Base-by-base conservation (phyloP, 2,329 filamentous ascomycete species). In the Scolecobasidium constrictum region DNA sequence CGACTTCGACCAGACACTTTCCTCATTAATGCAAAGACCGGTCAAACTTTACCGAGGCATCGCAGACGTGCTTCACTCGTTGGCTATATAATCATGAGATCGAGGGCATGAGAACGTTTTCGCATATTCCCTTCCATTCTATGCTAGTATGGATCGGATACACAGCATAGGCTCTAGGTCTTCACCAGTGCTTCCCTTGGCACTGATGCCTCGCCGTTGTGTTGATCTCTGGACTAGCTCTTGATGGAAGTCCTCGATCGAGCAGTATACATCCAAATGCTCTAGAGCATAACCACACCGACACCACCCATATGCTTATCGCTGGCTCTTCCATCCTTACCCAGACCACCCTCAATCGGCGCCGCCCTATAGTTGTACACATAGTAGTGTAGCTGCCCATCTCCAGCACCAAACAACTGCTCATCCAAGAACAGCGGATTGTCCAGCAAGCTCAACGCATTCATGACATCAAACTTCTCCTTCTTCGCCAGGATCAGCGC, bases 341-440 rank as follows among this genome's bases (percentile, higher is more conserved):
- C 80, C 35, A 96, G 79, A 17, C 92, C 92, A 38, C 92, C 88
- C 1, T 77, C 68, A 54, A 98, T 83, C n/a, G 81, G 78, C 47
- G 84, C 80, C 11, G 86, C 85, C 45, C 86, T 79, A 69, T 95
- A 98, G 66, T 98, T 98, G 73, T 93, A 98, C 22, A 98, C 71
- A 63, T 98, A 98, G 66, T 88, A 98, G 63, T 98, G 87, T 53
- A 98, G 71, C 61, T 92, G 86, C 37, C 92, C 92, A 60, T 98
- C 92, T 22, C 92, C 92, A 4, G 83, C 81, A 35, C 90, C 92
- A 55, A 95, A 98, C 63, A 94, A 94, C 57, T 95, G 86, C 52
- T 95, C 75, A 58, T 90, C 81, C 4, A 98, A 72, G 74, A 98
- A 96, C 16, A 96, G 73, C 1, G 79, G 83, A 61, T 98, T 98